Percentiles rank a stretch among this genome's conserved stretches.
Evolutionary conservation across 2,329 filamentous ascomycete genomes (phyloP).

Genomic region (Botrytis paeoniae): DNA sequence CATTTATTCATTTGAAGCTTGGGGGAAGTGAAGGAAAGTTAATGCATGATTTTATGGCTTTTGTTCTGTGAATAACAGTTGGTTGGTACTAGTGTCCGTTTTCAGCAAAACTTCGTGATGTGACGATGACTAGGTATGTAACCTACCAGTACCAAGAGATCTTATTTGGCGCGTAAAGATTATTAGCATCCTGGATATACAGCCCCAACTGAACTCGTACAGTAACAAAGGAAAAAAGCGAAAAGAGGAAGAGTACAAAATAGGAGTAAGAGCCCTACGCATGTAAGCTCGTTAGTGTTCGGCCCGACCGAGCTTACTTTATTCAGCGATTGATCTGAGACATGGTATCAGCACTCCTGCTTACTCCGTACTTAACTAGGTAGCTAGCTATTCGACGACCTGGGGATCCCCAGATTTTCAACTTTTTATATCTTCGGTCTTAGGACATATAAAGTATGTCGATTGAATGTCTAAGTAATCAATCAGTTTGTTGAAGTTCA

Average conservation of each 20-base stretch:
- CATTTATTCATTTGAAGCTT: background rate
- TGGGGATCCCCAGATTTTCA: background rate
- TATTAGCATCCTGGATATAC: background rate
- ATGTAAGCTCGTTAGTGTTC: background rate
- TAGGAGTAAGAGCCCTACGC: background rate
- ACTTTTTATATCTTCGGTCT: background rate
- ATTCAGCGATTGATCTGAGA: background rate
- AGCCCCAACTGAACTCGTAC: background rate
- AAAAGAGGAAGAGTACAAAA: background rate
- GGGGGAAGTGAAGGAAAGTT: background rate
- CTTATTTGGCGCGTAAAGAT: background rate
- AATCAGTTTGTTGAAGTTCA: background rate
- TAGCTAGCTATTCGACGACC: background rate
- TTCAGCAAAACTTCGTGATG: background rate
- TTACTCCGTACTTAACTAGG: background rate
- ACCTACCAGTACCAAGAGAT: background rate
- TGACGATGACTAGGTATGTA: background rate
- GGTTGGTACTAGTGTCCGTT: background rate
- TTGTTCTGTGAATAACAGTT: background rate
- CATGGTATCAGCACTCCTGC: background rate
- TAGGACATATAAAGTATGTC: background rate
- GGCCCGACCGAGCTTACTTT: background rate
- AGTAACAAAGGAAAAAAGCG: background rate
- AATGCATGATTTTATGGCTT: background rate
- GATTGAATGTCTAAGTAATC: background rate